Percentiles rank a stretch among this genome's conserved stretches.
These are phyloP conservation scores for Colletotrichum eremochloae DNA, from an alignment of 2,329 filamentous ascomycete genomes.

Conservation along the genomic window DNA sequence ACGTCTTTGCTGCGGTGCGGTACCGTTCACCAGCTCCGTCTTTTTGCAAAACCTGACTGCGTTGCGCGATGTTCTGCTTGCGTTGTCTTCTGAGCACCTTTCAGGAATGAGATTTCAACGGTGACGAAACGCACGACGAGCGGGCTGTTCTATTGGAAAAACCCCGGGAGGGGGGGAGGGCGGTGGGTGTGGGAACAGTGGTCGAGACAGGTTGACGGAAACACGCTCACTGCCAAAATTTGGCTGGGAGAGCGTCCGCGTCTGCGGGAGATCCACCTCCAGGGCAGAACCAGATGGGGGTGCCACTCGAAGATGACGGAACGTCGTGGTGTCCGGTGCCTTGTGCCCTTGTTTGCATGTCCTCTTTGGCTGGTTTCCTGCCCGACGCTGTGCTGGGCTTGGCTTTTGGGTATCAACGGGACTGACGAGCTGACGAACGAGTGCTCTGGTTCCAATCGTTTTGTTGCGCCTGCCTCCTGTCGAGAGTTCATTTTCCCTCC, in stretches of 20 bases:
- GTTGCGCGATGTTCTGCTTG: not conserved
- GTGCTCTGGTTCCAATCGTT: constrained; percentile 31
- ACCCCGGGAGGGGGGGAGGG: too few species aligned
- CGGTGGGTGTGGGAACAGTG: constrained; percentile 19
- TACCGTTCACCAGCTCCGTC: not conserved
- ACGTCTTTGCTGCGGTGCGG: constrained; percentile 12
- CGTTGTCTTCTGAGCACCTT: not conserved
- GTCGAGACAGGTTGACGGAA: not conserved
- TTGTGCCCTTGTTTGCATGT: constrained; percentile 29
- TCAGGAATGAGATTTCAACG: not conserved
- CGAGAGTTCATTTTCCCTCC: not conserved
- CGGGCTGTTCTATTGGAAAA: not conserved
- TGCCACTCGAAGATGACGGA: constrained; percentile 36
- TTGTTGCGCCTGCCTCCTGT: constrained; percentile 13
- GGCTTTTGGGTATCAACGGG: constrained; percentile 43
- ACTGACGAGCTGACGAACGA: constrained; percentile 28
- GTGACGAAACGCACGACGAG: not conserved
- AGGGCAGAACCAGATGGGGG: constrained; percentile 32
- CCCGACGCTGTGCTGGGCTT: constrained; percentile 36
- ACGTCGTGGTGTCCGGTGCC: constrained; percentile 21
- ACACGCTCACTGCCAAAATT: constrained; percentile 18
- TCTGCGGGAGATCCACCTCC: constrained; percentile 36
- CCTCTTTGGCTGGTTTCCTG: constrained; percentile 33
- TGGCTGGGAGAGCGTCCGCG: constrained; percentile 21
- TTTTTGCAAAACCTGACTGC: not conserved